Conservation (phyloP, 345 rosid genomes). For the Draba incana region DNA sequence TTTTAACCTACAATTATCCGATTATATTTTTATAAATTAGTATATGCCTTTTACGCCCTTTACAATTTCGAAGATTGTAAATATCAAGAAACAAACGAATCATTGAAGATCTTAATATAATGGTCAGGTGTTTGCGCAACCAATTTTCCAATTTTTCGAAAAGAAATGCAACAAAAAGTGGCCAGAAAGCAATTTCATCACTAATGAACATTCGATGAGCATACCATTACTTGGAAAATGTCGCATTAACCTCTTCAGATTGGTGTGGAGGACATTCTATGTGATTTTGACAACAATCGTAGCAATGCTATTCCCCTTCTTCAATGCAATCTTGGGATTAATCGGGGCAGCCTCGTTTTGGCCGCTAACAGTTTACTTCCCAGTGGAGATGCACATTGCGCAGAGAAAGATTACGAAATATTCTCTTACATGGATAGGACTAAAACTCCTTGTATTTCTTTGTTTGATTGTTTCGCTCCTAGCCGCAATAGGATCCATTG, state of each 20-base stretch:
- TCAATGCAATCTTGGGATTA: constrained; percentile 75
- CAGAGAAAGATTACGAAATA: constrained; percentile 47
- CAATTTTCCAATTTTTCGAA: constrained; percentile 67
- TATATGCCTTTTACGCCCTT: not conserved
- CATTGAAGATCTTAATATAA: not conserved
- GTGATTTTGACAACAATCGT: constrained; percentile 57
- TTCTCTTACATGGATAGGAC: constrained; percentile 62
- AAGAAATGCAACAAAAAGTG: constrained; percentile 45
- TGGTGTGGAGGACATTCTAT: constrained; percentile 70
- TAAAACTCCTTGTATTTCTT: constrained; percentile 52
- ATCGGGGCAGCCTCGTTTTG: constrained; percentile 73
- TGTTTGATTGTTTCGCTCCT: constrained; percentile 63
- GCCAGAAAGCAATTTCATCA: constrained; percentile 66
- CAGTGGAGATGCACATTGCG: constrained; percentile 77
- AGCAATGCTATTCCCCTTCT: constrained; percentile 86
- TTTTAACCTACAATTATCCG: not conserved
- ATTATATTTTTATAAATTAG: not conserved
- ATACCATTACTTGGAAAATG: constrained; percentile 52
- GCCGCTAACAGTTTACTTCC: constrained; percentile 84
- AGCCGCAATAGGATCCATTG: constrained; percentile 64
- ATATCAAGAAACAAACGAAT: not conserved
- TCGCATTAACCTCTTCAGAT: constrained; percentile 56
- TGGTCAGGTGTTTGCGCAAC: constrained; percentile 75
- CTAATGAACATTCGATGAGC: constrained; percentile 43
- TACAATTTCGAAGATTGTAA: not conserved